Conservation (phyloP, 768 basidiomycete species). For the Calocera viscosa region DNA sequence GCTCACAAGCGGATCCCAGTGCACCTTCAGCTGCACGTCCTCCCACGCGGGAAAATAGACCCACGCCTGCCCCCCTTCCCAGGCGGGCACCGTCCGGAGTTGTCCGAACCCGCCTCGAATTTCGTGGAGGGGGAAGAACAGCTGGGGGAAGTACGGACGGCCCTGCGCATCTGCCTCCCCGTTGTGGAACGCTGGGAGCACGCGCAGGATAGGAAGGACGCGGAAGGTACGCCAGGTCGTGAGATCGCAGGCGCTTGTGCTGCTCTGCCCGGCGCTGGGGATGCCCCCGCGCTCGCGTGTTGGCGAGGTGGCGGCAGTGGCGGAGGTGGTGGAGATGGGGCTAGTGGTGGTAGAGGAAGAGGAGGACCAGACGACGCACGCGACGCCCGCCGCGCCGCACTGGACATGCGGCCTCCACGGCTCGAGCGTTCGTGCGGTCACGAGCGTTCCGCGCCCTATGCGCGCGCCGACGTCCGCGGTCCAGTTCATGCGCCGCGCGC, state of each 20-base stretch:
- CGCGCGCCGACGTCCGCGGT: not conserved
- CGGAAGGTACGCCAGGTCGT: not conserved
- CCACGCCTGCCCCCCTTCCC: not conserved
- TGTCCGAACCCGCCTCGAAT: not conserved
- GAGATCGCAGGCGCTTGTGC: not conserved
- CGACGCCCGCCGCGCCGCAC: not conserved
- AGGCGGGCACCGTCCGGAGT: not conserved
- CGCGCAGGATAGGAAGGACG: not conserved
- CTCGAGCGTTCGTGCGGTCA: not conserved
- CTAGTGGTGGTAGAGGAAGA: no score
- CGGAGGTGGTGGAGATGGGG: no score
- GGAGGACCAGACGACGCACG: slow-evolving; percentile 1
- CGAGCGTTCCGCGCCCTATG: not conserved
- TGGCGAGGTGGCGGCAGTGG: no score
- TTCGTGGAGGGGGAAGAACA: slow-evolving; percentile 2
- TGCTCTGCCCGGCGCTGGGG: not conserved
- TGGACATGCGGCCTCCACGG: not conserved
- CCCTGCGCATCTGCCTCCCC: not conserved
- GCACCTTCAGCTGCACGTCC: not conserved
- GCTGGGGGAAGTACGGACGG: not conserved
- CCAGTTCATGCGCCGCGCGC: not conserved
- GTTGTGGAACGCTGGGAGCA: not conserved
- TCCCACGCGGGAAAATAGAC: not conserved
- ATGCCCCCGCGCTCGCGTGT: not conserved
- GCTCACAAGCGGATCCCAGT: not conserved